Conservation (phyloP, 2,329 filamentous ascomycete species). For the Coniosporium tulheliwenetii region DNA sequence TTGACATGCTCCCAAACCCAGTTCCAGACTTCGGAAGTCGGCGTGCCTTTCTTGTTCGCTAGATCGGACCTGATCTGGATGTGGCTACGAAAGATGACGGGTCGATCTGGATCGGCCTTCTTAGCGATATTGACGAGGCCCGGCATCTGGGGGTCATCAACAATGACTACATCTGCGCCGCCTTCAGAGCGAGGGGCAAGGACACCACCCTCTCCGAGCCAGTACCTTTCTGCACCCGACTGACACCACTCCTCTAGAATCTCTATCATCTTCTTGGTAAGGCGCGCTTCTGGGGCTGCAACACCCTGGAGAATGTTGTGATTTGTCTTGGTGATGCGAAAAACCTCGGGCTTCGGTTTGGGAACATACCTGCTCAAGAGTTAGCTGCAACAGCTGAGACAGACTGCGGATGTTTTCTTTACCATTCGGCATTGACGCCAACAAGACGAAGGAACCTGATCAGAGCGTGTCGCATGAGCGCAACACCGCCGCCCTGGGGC, state of each 20-base stretch:
- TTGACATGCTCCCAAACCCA: conserved; percentile 61
- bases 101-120: conserved; percentile 51
- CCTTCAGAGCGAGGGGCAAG: conserved; percentile 48
- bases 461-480: conserved; percentile 66
- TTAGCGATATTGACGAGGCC: conserved; percentile 63
- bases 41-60: conserved; percentile 43
- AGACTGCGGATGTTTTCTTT: conserved; percentile 17
- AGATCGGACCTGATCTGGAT: conserved; percentile 71
- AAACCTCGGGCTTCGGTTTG: conserved; percentile 63
- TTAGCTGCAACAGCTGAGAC: background rate
- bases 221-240: conserved; percentile 60
- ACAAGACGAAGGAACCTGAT: conserved; percentile 53
- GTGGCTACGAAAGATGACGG: conserved; percentile 67
- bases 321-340: conserved; percentile 72
- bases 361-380: conserved; percentile 45
- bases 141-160: conserved; percentile 79
- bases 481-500: conserved; percentile 69
- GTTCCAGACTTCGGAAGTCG: conserved; percentile 59
- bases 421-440: conserved; percentile 56
- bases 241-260: conserved; percentile 56
- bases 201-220: conserved; percentile 53
- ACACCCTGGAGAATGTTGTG: conserved; percentile 83
- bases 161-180: conserved; percentile 60
- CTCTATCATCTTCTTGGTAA: conserved; percentile 45
- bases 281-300: conserved; percentile 45